A percentile compares a stretch with the other conserved stretches of the same genome.
phyloP scores from a whole-genome alignment of 768 basidiomycete species.

The Lactarius quietus region DNA sequence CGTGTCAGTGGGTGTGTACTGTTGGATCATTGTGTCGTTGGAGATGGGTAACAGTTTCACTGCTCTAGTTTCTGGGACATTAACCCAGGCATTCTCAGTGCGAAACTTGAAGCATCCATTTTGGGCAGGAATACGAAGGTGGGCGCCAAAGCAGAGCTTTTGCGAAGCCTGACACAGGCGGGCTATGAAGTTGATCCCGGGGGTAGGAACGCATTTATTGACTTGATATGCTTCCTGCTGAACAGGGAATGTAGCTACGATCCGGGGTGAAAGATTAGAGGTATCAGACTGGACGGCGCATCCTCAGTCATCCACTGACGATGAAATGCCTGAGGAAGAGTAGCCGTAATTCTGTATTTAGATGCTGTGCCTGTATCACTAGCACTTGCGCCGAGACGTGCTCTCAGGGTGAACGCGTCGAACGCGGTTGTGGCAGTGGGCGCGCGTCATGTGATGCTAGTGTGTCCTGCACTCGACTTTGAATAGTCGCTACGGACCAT shows the following conservation, averaged over 20 bases:
- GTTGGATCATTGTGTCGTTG: conserved; percentile 85
- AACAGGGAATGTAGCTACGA: conserved; percentile 40
- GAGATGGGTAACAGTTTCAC: conserved; percentile 63
- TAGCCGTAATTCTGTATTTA: background rate
- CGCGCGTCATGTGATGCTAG: conserved; percentile 19
- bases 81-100: conserved; percentile 40
- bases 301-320: conserved; percentile 30
- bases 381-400: background rate
- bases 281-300: conserved; percentile 51
- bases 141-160: conserved; percentile 64
- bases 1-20: conserved; percentile 79
- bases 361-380: background rate
- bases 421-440: conserved; percentile 22
- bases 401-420: conserved; percentile 7
- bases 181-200: conserved; percentile 68
- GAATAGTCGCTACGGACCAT: background rate
- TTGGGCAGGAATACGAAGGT: conserved; percentile 72
- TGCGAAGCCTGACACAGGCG: conserved; percentile 67
- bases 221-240: background rate
- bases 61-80: background rate
- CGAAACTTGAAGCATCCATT: conserved; percentile 72
- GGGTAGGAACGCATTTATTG: conserved; percentile 40
- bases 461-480: background rate
- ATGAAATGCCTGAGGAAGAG: conserved; percentile 25
- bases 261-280: conserved; percentile 55